Percentiles rank a stretch among this genome's conserved stretches.
These are phyloP conservation scores for Aquilaria yunnanensis DNA, from an alignment of 345 rosid genomes.

Conservation along the genomic window DNA sequence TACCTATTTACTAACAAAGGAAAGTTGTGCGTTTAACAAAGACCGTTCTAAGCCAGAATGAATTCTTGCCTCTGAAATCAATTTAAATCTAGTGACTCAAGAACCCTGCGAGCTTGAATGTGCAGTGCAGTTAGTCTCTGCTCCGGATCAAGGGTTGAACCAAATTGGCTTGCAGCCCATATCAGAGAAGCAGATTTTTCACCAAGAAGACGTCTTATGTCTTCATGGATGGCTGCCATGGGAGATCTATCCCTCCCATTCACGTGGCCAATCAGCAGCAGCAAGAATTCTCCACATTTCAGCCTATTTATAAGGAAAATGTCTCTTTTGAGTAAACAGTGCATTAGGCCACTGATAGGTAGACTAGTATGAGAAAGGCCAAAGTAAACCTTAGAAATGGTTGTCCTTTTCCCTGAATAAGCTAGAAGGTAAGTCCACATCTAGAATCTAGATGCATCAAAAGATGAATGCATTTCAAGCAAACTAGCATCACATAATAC, in stretches of 20 bases:
- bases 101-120: constrained; percentile 90
- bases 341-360: neutral
- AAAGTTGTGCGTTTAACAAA: neutral
- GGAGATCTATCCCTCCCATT: constrained; percentile 78
- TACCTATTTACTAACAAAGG: neutral
- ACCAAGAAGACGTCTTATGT: constrained; percentile 79
- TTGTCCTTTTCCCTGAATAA: neutral
- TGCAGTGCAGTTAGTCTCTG: constrained; percentile 81
- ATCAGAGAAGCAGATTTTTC: constrained; percentile 90
- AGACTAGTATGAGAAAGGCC: neutral
- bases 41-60: neutral
- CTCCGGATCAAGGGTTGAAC: constrained; percentile 78
- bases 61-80: constrained; percentile 12
- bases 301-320: constrained; percentile 35
- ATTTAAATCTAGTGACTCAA: constrained; percentile 81
- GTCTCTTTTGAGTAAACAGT: neutral
- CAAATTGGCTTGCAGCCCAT: constrained; percentile 98
- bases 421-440: neutral
- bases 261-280: constrained; percentile 81
- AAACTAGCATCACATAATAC: neutral
- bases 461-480: neutral
- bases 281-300: constrained; percentile 95
- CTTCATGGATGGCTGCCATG: constrained; percentile 80
- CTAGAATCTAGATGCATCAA: neutral
- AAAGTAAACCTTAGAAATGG: neutral